Percentiles rank a stretch among this genome's conserved stretches.
Evolutionary conservation across 169 alveolate genomes (phyloP).

Genomic region (Plasmodium knowlesi): DNA sequence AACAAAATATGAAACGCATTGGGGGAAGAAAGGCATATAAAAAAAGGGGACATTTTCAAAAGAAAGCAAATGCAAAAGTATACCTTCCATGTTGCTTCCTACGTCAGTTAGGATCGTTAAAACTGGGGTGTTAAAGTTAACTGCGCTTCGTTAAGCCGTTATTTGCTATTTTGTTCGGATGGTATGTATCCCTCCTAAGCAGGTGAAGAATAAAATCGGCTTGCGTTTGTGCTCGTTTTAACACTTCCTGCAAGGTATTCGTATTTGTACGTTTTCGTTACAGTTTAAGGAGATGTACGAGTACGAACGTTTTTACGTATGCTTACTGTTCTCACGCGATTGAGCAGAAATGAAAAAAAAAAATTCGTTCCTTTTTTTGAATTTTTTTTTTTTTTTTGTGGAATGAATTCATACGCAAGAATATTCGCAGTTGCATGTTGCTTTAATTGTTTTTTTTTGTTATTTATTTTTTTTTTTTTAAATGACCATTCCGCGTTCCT

Average conservation of each 20-base stretch:
- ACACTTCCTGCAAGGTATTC: neutral
- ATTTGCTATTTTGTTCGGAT: neutral
- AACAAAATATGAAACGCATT: neutral
- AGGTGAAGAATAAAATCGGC: neutral
- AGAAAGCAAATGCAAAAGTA: neutral
- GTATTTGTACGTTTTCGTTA: neutral
- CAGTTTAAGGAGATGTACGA: neutral
- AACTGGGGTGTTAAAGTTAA: neutral
- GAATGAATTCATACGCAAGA: neutral
- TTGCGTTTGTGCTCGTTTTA: neutral
- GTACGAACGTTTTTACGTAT: neutral
- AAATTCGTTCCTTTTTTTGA: neutral
- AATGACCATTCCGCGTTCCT: neutral
- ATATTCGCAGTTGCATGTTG: neutral
- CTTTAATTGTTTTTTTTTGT: neutral
- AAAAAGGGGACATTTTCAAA: neutral
- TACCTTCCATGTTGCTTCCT: neutral
- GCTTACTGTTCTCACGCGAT: neutral
- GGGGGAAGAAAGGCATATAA: neutral
- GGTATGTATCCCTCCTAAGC: neutral
- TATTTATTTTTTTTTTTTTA: too few species aligned
- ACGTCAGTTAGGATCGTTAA: neutral
- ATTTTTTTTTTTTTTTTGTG: neutral
- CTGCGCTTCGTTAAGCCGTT: neutral
- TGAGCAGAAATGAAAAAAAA: constrained; percentile 3